Evolutionary conservation across 1,139 yeast genomes (phyloP), one percentile per base, ranked within the genome.

Genomic region (Kurtzmaniella quercitrusa): DNA sequence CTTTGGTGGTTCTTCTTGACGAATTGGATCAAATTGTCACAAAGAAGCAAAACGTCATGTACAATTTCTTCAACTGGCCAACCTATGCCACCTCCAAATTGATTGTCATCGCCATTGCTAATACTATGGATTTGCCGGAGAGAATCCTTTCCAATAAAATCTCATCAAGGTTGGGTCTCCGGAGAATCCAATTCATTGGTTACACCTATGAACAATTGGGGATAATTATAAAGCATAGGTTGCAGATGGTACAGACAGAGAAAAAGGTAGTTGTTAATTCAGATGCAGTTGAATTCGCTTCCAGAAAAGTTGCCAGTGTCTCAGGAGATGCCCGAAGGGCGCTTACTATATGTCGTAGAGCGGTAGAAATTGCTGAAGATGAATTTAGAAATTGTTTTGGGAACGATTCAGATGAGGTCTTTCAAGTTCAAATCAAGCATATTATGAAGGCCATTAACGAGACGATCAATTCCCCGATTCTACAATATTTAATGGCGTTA

Each of bases 311-410:
- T 38, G 96, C 98, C 7, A 83, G 95, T 65, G 97, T 93, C 3
- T 86, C 94, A 61, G 98, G 99, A 46, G 99, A 93, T 68, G 98
- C 98, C 1, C 74, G 99, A 55, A 73, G 98, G 51, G 98, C 96
- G 0, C 68, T 94, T 45, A 87, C 87, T 47, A 87, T 93, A 14
- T 87, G 96, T 58, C 76, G 94, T 38, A 70, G 98, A 47, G 97
- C 98, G 0, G 87, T 91, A 7, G 97, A 90, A 58, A 71, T 91
- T 34, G 96, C 97, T 0, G 95, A 87, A 55, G 63, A 63, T 45
- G 82, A 79, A 47, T 80, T 70, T 50, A 56, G 62, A 11, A 51
- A 49, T 3, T 57, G 51, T 3, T 54, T 57, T 5, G 52, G 50
- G 8, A 52, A 46, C 3, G 46, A 41, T 16, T 65, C 62, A 3